These are phyloP conservation scores for Candida dubliniensis DNA, from an alignment of 1,139 yeast species.

Conservation along the genomic window DNA sequence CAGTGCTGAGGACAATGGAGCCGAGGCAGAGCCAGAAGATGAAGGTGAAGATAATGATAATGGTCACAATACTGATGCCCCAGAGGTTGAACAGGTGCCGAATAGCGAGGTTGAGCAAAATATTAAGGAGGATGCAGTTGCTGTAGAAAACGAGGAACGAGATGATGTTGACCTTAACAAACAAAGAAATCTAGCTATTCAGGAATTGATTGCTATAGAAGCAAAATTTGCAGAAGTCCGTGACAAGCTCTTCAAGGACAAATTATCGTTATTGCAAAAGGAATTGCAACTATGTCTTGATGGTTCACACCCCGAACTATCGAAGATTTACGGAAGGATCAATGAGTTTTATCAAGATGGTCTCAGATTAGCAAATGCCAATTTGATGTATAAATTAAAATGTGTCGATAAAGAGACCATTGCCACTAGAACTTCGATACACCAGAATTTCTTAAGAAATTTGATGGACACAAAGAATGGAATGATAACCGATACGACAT, in stretches of 20 bases:
- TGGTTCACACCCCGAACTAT: conserved; percentile 86
- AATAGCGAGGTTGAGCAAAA: conserved; percentile 16
- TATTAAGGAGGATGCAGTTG: conserved; percentile 12
- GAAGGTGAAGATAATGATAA: conserved; percentile 9
- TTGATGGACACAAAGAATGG: conserved; percentile 66
- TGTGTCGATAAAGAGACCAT: conserved; percentile 80
- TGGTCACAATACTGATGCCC: conserved; percentile 16
- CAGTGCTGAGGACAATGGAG: conserved; percentile 7
- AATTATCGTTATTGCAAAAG: conserved; percentile 69
- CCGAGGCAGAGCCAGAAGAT: conserved; percentile 16
- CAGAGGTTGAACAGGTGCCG: conserved; percentile 23
- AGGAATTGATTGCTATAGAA: conserved; percentile 74
- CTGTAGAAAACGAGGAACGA: conserved; percentile 21
- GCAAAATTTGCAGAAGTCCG: conserved; percentile 81
- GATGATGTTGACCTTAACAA: conserved; percentile 48
- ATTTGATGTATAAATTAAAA: conserved; percentile 68
- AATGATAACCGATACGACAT: conserved; percentile 73
- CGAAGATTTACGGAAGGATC: conserved; percentile 67
- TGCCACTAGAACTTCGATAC: conserved; percentile 77
- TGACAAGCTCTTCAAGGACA: conserved; percentile 74
- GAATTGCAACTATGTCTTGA: conserved; percentile 85
- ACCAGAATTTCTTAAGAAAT: conserved; percentile 77
- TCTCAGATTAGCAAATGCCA: conserved; percentile 63
- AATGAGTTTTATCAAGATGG: conserved; percentile 70
- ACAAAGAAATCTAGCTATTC: conserved; percentile 62